Evolutionary conservation across 331 rosid species (phyloP).

Genomic region (Ulmus americana): DNA sequence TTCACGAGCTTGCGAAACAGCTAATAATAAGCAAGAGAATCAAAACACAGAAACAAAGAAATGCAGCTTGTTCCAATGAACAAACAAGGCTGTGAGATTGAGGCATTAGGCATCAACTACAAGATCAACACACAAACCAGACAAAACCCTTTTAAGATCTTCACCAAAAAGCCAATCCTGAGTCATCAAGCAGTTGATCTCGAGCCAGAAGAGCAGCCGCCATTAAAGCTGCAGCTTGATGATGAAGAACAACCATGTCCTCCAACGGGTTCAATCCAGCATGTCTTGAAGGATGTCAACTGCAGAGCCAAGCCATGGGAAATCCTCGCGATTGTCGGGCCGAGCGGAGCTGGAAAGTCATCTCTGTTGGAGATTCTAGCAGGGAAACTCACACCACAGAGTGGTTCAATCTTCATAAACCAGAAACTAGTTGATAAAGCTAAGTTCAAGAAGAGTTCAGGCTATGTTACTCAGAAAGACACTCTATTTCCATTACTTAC

Average conservation of each 20-base stretch:
- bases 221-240: not conserved
- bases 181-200: constrained; percentile 20
- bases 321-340: constrained; percentile 88
- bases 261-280: constrained; percentile 29
- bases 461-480: constrained; percentile 90
- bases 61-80: constrained; percentile 38
- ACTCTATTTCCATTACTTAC: constrained; percentile 79
- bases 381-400: constrained; percentile 53
- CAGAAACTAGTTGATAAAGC: constrained; percentile 50
- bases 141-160: constrained; percentile 49
- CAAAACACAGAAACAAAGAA: constrained; percentile 9
- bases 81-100: constrained; percentile 79
- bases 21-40: constrained; percentile 22
- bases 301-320: constrained; percentile 73
- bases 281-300: constrained; percentile 55
- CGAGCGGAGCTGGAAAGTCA: constrained; percentile 96
- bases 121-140: constrained; percentile 43
- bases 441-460: constrained; percentile 65
- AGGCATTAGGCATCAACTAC: constrained; percentile 66
- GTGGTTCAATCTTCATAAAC: constrained; percentile 59
- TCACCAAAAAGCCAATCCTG: constrained; percentile 34
- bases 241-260: constrained; percentile 12
- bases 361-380: constrained; percentile 78
- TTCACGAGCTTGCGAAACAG: constrained; percentile 15
- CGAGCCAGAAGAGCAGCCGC: constrained; percentile 17